Conservation (phyloP, 2,329 filamentous ascomycete species). For the Epichloe aotearoae region DNA sequence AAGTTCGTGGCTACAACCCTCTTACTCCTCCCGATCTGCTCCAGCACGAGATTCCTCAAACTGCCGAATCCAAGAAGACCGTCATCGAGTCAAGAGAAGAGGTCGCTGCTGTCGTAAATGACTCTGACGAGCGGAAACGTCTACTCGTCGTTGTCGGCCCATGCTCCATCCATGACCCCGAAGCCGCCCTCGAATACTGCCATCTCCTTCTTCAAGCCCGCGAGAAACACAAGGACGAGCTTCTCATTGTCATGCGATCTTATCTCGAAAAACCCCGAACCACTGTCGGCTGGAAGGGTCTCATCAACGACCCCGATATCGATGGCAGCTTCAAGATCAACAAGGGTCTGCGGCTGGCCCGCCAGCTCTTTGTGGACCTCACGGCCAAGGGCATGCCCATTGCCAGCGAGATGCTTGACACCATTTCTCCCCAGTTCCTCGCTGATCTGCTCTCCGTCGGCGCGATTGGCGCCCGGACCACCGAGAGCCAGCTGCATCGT, state of each 20-base stretch:
- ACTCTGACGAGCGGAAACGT: slow-evolving; percentile 62
- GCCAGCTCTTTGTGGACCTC: slow-evolving; percentile 85
- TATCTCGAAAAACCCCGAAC: slow-evolving; percentile 98
- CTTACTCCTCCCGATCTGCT: slow-evolving; percentile 88
- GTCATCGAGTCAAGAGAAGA: slow-evolving; percentile 58
- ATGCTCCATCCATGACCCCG: slow-evolving; percentile 94
- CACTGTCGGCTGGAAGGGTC: slow-evolving; percentile 96
- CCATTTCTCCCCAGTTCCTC: slow-evolving; percentile 95
- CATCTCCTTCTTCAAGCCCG: slow-evolving; percentile 62
- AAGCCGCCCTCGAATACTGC: slow-evolving; percentile 78
- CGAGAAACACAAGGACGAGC: slow-evolving; percentile 62
- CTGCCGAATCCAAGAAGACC: slow-evolving; percentile 44
- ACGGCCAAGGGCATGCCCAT: slow-evolving; percentile 84
- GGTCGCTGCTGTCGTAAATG: slow-evolving; percentile 62
- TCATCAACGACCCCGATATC: slow-evolving; percentile 98
- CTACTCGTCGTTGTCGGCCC: slow-evolving; percentile 91
- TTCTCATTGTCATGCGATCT: slow-evolving; percentile 92
- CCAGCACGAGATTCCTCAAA: slow-evolving; percentile 74
- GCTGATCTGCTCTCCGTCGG: slow-evolving; percentile 92
- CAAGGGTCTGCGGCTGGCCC: slow-evolving; percentile 86
- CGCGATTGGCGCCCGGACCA: slow-evolving; percentile 90
- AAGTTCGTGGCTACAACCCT: slow-evolving; percentile 82
- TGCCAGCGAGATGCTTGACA: slow-evolving; percentile 96
- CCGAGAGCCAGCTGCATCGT: slow-evolving; percentile 90
- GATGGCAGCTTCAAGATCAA: slow-evolving; percentile 97